phyloP scores from a whole-genome alignment of 208 protist species.

The Crithidia expoeki region DNA sequence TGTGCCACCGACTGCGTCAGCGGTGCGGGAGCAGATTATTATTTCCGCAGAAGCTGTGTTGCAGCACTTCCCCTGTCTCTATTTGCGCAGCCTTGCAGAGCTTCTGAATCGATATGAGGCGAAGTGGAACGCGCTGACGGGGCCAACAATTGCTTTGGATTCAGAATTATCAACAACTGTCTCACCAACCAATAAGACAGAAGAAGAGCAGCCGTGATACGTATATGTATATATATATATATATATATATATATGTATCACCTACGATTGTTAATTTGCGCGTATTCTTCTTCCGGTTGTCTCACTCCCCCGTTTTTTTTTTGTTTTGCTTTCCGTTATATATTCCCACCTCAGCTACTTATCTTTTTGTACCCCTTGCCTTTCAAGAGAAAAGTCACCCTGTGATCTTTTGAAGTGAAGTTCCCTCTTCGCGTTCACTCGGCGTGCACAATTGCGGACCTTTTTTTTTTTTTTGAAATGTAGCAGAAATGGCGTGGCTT shows the following conservation, averaged over 20 bases:
- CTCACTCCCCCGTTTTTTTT: background rate
- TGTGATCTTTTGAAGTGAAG: no score
- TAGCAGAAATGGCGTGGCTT: no score
- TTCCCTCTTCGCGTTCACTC: no score
- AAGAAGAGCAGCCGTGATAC: no score
- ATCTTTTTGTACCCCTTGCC: background rate
- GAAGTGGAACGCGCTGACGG: conserved; percentile 21
- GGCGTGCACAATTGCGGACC: no score
- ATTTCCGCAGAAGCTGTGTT: conserved; percentile 30
- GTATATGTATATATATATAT: no score
- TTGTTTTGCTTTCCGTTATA: background rate
- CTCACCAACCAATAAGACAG: no score
- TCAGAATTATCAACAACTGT: no score
- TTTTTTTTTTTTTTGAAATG: conserved; percentile 8
- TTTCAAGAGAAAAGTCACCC: no score
- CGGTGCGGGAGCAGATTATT: conserved; percentile 32
- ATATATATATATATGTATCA: no score
- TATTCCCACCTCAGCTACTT: conserved; percentile 8
- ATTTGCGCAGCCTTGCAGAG: conserved; percentile 52
- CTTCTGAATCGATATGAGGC: conserved; percentile 32
- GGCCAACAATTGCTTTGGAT: no score
- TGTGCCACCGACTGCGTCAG: conserved; percentile 11
- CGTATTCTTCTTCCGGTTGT: background rate
- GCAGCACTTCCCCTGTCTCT: conserved; percentile 65
- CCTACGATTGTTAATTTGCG: no score